These are phyloP conservation scores for Puya raimondii DNA, from an alignment of 176 grass and related monocot species.

Conservation along the genomic window DNA sequence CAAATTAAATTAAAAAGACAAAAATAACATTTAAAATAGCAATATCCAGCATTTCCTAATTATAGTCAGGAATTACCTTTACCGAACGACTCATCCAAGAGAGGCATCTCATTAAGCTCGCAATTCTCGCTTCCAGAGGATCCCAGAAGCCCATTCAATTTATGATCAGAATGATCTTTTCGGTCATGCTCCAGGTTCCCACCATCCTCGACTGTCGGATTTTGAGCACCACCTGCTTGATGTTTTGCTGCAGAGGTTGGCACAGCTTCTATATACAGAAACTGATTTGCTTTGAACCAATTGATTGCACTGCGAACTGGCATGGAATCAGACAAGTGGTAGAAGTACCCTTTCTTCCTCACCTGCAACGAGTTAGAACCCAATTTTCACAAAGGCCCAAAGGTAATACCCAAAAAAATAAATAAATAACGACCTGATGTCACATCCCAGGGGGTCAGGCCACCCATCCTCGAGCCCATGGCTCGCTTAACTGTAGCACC, in stretches of 20 bases:
- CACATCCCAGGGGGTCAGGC: too few relatives aligned
- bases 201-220: slow-evolving; percentile 5
- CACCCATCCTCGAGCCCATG: too few relatives aligned
- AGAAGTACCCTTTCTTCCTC: slow-evolving; percentile 34
- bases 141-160: background rate
- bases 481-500: too few relatives aligned
- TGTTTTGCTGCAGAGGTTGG: slow-evolving; percentile 1
- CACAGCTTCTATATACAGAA: slow-evolving; percentile 48
- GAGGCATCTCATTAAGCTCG: background rate
- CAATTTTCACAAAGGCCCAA: background rate
- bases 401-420: background rate
- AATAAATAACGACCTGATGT: background rate
- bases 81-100: background rate
- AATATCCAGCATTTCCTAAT: background rate
- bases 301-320: slow-evolving; percentile 29
- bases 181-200: slow-evolving; percentile 10
- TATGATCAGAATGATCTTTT: background rate
- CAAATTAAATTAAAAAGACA: background rate
- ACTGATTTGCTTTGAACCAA: slow-evolving; percentile 32
- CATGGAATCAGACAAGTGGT: slow-evolving; percentile 61
- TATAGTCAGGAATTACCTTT: background rate
- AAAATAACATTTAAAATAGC: background rate
- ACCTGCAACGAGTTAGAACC: slow-evolving; percentile 28
- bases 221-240: slow-evolving; percentile 1
- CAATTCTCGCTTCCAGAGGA: background rate